phyloP scores from a whole-genome alignment of 2,329 filamentous ascomycete species.

The Phialophora chinensis region DNA sequence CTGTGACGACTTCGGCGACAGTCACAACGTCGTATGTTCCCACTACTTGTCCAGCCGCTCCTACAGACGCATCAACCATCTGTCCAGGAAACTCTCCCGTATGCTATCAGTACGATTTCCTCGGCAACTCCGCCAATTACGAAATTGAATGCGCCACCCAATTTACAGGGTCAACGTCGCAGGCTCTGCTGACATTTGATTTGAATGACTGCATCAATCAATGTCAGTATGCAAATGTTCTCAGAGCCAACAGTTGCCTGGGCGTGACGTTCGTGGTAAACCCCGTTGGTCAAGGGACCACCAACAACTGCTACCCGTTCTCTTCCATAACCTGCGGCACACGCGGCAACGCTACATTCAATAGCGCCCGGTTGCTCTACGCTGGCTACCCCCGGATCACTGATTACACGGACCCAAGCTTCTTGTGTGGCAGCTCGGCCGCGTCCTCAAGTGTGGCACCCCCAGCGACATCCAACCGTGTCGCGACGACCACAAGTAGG shows the following conservation, averaged over 20 bases:
- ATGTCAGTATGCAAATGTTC: slow-evolving; percentile 29
- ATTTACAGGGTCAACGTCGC: slow-evolving; percentile 20
- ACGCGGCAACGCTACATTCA: slow-evolving; percentile 24
- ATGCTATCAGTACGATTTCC: slow-evolving; percentile 30
- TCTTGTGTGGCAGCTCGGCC: slow-evolving; percentile 14
- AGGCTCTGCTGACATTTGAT: slow-evolving; percentile 23
- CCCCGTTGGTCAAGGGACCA: slow-evolving; percentile 16
- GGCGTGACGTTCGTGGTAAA: slow-evolving; percentile 28
- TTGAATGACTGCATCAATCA: slow-evolving; percentile 31
- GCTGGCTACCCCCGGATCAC: slow-evolving; percentile 30
- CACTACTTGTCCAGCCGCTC: slow-evolving; percentile 21
- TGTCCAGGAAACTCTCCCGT: slow-evolving; percentile 27
- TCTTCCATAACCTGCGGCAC: slow-evolving; percentile 25
- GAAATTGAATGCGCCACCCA: slow-evolving; percentile 32
- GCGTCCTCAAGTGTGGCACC: background rate
- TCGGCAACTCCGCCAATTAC: slow-evolving; percentile 25
- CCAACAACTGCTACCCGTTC: slow-evolving; percentile 32
- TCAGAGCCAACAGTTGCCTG: slow-evolving; percentile 24
- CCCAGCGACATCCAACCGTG: background rate
- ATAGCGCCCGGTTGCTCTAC: slow-evolving; percentile 29
- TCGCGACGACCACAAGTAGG: background rate
- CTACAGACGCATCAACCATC: slow-evolving; percentile 11
- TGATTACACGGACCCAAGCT: slow-evolving; percentile 28
- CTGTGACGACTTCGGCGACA: slow-evolving; percentile 15
- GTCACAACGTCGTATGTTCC: slow-evolving; percentile 10